These are phyloP conservation scores for Pluteus cervinus DNA, from an alignment of 768 basidiomycete genomes.

Conservation along the genomic window DNA sequence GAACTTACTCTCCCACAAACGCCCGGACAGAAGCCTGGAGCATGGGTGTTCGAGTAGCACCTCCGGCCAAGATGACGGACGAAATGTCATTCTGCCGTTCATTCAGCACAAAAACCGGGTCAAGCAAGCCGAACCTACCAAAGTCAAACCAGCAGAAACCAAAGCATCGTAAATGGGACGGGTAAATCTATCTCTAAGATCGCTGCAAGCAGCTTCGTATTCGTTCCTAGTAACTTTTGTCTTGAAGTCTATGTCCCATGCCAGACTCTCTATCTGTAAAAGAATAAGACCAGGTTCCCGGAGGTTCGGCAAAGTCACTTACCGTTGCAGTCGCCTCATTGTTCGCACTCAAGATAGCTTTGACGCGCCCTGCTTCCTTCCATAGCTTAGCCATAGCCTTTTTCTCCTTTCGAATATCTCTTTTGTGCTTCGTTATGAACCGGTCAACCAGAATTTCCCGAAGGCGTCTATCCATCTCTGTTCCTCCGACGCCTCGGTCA, in stretches of 20 bases:
- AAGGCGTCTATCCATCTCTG: constrained; percentile 78
- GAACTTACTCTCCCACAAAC: constrained; percentile 70
- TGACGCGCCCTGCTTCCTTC: constrained; percentile 91
- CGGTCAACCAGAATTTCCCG: constrained; percentile 72
- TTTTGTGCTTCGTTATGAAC: constrained; percentile 69
- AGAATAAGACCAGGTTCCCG: too few species aligned
- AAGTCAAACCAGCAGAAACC: constrained; percentile 52
- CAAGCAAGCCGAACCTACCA: constrained; percentile 37
- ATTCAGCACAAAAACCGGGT: constrained; percentile 4
- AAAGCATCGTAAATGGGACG: constrained; percentile 75
- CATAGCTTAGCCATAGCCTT: constrained; percentile 89
- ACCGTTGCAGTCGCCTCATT: constrained; percentile 70
- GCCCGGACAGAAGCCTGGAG: constrained; percentile 76
- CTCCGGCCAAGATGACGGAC: constrained; percentile 92
- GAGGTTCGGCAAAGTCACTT: too few species aligned
- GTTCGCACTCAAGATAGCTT: constrained; percentile 92
- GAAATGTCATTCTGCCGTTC: constrained; percentile 66
- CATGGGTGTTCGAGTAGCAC: constrained; percentile 86
- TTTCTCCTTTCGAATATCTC: constrained; percentile 65
- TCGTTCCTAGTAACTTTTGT: constrained; percentile 66
- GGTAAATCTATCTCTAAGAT: constrained; percentile 57
- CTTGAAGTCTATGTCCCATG: constrained; percentile 88
- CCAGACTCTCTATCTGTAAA: constrained; percentile 75
- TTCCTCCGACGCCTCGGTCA: constrained; percentile 70
- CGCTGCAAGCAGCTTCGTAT: constrained; percentile 73